Conservation (phyloP, 805 yeast species). For the Grigorovia humatica region DNA sequence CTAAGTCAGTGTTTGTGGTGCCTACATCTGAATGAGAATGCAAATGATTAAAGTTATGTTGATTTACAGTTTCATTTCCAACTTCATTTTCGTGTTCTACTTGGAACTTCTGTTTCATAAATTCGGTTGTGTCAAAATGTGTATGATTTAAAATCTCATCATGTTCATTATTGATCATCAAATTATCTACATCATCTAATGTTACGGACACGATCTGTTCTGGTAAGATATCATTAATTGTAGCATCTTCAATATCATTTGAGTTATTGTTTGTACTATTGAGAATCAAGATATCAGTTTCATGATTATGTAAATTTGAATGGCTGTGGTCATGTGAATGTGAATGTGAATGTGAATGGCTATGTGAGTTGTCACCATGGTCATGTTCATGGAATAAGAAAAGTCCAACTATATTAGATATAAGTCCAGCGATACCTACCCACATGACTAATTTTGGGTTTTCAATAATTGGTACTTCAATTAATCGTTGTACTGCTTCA, state of each 20-base stretch:
- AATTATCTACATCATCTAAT: not conserved
- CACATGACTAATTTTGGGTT: conserved; percentile 74
- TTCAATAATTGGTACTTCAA: conserved; percentile 66
- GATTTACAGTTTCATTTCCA: too few relatives aligned
- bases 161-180: not conserved
- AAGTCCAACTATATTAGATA: conserved; percentile 76
- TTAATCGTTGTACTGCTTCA: conserved; percentile 84
- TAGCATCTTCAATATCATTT: not conserved
- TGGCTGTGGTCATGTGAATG: conserved; percentile 5
- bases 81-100: not conserved
- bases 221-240: not conserved
- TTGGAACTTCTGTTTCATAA: not conserved
- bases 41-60: too few relatives aligned
- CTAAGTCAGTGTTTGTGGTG: not conserved
- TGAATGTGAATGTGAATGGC: conserved; percentile 30
- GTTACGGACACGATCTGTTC: not conserved
- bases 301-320: conserved; percentile 2
- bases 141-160: not conserved
- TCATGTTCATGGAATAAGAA: conserved; percentile 68
- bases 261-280: conserved; percentile 6
- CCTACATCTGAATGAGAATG: not conserved
- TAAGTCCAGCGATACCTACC: conserved; percentile 77
- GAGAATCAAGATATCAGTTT: conserved; percentile 9
- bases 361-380: conserved; percentile 37
- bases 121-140: not conserved